Percentiles rank a stretch among this genome's conserved stretches.
Evolutionary conservation across 768 basidiomycete species (phyloP).

Genomic region (Kwoniella botswanensis): DNA sequence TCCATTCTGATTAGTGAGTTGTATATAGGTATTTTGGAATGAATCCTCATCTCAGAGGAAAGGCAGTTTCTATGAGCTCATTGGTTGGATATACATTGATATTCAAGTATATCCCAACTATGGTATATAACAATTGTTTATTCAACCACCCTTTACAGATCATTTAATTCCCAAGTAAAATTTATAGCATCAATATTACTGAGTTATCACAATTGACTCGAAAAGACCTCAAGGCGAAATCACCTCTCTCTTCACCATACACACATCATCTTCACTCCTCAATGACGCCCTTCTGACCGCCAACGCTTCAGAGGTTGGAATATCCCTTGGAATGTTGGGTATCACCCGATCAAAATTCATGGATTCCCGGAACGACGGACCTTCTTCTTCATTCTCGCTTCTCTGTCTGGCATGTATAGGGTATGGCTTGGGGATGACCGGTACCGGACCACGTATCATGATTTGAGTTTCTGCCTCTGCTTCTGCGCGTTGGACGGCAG

Average conservation of each 20-base stretch:
- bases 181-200: background rate
- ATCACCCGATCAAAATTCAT: background rate
- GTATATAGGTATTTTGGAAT: constrained; percentile 5
- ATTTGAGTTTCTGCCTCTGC: constrained; percentile 18
- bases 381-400: background rate
- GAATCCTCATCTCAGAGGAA: background rate
- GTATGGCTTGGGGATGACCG: background rate
- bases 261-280: background rate
- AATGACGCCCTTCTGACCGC: background rate
- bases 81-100: background rate
- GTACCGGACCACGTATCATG: constrained; percentile 8
- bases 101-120: background rate
- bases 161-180: background rate
- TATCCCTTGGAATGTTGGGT: background rate
- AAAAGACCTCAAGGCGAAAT: constrained; percentile 1
- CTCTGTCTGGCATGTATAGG: background rate
- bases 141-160: background rate
- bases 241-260: constrained; percentile 16
- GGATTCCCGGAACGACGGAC: background rate
- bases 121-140: background rate
- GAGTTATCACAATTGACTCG: background rate
- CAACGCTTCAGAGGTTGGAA: background rate
- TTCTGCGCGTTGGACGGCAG: constrained; percentile 33
- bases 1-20: background rate
- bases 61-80: too few species aligned